A percentile compares a stretch with the other conserved stretches of the same genome.
Conservation (phyloP, 495 filamentous ascomycete genomes). For the Aspergillus carlsbadensis region DNA sequence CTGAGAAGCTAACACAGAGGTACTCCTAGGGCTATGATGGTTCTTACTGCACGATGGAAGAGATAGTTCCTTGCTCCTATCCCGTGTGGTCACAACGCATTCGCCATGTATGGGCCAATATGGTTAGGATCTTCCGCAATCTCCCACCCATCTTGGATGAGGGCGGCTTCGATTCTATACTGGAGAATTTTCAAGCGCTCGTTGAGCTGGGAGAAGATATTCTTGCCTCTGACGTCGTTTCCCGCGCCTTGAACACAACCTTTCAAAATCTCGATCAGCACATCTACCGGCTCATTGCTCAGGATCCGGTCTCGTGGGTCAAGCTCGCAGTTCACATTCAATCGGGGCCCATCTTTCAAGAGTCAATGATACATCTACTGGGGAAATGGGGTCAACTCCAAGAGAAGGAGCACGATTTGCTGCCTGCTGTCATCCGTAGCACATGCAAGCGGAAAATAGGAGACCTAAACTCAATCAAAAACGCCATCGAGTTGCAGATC, state of each 20-base stretch:
- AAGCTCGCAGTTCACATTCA: conserved; percentile 37
- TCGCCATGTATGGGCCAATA: conserved; percentile 14
- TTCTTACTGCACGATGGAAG: neutral
- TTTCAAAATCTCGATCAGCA: conserved; percentile 38
- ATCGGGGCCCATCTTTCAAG: conserved; percentile 44
- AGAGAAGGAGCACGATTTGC: conserved; percentile 15
- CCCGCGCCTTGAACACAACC: conserved; percentile 35
- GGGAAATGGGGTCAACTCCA: conserved; percentile 36
- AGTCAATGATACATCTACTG: conserved; percentile 47
- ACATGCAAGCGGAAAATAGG: conserved; percentile 24
- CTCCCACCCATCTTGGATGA: conserved; percentile 26
- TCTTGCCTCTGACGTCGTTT: conserved; percentile 29
- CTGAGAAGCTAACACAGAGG: neutral
- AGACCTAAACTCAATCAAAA: conserved; percentile 4
- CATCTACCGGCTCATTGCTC: conserved; percentile 38
- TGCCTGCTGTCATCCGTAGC: conserved; percentile 16
- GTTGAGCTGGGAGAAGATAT: conserved; percentile 43
- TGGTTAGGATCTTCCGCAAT: conserved; percentile 38
- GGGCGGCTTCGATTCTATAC: conserved; percentile 20
- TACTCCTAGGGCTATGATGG: neutral
- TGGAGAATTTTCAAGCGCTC: conserved; percentile 31
- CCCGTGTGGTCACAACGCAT: conserved; percentile 13
- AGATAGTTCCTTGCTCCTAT: neutral
- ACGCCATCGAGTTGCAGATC: conserved; percentile 23
- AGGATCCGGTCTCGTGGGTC: conserved; percentile 40